Conservation (phyloP, 768 basidiomycete genomes). For the Sporobolomyces pararoseus region DNA sequence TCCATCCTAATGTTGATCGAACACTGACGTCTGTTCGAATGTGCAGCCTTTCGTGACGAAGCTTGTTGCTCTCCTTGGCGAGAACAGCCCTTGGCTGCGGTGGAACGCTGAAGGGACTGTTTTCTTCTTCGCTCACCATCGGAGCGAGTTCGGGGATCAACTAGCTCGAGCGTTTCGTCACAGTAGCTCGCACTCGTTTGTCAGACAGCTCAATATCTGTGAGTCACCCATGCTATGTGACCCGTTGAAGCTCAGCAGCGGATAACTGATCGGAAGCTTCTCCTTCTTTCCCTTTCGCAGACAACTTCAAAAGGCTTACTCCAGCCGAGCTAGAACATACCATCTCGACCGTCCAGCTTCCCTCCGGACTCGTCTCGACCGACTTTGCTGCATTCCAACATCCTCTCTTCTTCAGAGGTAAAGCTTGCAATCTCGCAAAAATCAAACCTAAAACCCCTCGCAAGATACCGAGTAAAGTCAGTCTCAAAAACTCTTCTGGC, state of each 20-base stretch:
- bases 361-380: background rate
- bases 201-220: constrained; percentile 38
- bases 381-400: constrained; percentile 36
- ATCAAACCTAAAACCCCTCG: constrained; percentile 35
- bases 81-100: constrained; percentile 15
- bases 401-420: constrained; percentile 32
- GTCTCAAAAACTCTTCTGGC: background rate
- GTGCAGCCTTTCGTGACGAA: constrained; percentile 28
- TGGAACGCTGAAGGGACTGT: constrained; percentile 23
- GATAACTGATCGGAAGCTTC: no score
- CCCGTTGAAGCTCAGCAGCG: no score
- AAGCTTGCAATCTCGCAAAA: constrained; percentile 11
- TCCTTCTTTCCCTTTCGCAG: background rate
- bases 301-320: constrained; percentile 28
- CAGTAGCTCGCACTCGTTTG: constrained; percentile 25
- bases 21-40: background rate
- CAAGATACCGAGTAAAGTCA: background rate
- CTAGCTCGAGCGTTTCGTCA: constrained; percentile 33
- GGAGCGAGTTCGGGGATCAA: background rate
- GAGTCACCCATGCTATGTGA: background rate
- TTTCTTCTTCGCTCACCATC: constrained; percentile 27
- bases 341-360: background rate
- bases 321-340: constrained; percentile 25
- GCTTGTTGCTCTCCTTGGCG: constrained; percentile 20
- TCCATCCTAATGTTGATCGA: background rate